phyloP scores from a whole-genome alignment of 106 monocot species.

The Dioscorea zingiberensis region DNA sequence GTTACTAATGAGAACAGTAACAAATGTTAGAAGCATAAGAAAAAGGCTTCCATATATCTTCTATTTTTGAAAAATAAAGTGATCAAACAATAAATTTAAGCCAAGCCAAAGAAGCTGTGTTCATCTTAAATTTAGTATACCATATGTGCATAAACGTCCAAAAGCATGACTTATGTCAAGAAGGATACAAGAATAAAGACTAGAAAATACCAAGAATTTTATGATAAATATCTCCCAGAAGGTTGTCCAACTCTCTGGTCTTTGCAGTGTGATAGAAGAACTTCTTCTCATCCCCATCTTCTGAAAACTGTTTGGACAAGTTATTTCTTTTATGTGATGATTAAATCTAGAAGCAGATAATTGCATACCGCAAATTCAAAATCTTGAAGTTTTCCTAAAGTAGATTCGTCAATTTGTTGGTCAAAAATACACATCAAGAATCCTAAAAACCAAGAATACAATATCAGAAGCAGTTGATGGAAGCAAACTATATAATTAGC shows the following conservation, averaged over 20 bases:
- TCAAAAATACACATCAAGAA: conserved; percentile 83
- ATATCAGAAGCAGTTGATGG: not conserved
- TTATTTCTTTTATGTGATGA: conserved; percentile 12
- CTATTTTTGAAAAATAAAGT: too few species aligned
- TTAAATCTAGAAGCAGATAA: conserved; percentile 5
- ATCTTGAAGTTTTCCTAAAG: conserved; percentile 48
- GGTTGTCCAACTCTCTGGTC: conserved; percentile 87
- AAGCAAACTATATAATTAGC: not conserved
- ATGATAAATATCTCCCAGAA: conserved; percentile 97
- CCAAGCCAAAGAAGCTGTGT: too few species aligned
- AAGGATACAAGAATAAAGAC: not conserved
- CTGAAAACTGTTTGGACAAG: conserved; percentile 68
- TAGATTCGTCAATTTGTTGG: conserved; percentile 61
- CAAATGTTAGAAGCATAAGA: too few species aligned
- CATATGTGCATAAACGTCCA: too few species aligned
- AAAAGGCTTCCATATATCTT: too few species aligned
- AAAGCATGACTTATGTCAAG: too few species aligned
- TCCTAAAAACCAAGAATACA: conserved; percentile 28
- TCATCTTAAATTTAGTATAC: too few species aligned
- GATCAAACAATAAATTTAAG: too few species aligned
- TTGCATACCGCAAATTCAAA: conserved; percentile 87
- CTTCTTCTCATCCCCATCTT: conserved; percentile 73
- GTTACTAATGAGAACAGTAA: too few species aligned
- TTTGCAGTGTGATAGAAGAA: conserved; percentile 87
- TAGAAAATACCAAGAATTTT: conserved; percentile 87